Conservation (phyloP, 208 protist genomes). For the Trypanosoma cruzi region DNA sequence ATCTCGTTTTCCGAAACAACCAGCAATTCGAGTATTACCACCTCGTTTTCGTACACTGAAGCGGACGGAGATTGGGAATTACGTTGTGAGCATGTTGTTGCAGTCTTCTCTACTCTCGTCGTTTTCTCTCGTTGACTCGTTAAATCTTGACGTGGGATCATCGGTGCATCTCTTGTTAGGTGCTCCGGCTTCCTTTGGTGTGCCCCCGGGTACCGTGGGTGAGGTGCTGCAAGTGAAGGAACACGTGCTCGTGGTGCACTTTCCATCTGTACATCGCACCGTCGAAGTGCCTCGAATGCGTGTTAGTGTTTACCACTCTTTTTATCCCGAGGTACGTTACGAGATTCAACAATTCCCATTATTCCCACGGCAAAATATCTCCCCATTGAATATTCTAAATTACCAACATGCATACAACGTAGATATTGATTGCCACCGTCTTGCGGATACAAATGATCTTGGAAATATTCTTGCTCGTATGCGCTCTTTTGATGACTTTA, state of each 20-base stretch:
- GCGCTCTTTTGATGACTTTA: slow-evolving; percentile 83
- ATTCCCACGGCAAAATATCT: slow-evolving; percentile 72
- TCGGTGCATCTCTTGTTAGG: slow-evolving; percentile 77
- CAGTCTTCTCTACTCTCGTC: slow-evolving; percentile 52
- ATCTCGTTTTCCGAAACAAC: slow-evolving; percentile 80
- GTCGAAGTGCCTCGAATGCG: slow-evolving; percentile 81
- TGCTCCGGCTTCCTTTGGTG: slow-evolving; percentile 47
- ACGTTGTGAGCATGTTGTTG: slow-evolving; percentile 74
- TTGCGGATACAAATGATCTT: slow-evolving; percentile 91
- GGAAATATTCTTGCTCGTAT: slow-evolving; percentile 86
- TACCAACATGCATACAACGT: slow-evolving; percentile 63
- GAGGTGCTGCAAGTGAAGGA: slow-evolving; percentile 78
- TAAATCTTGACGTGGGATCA: slow-evolving; percentile 76
- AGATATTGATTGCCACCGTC: slow-evolving; percentile 73
- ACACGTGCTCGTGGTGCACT: slow-evolving; percentile 82
- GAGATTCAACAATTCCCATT: slow-evolving; percentile 86
- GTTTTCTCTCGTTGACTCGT: slow-evolving; percentile 62
- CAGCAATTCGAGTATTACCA: slow-evolving; percentile 56
- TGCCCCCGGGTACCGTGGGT: slow-evolving; percentile 76
- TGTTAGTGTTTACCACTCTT: slow-evolving; percentile 64
- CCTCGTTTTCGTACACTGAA: slow-evolving; percentile 61
- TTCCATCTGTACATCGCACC: slow-evolving; percentile 71
- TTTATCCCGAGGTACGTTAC: slow-evolving; percentile 77
- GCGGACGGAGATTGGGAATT: slow-evolving; percentile 79
- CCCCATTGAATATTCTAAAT: slow-evolving; percentile 55